Base-by-base conservation (phyloP, 2,329 filamentous ascomycete species). In the Pseudogymnoascus sp. region DNA sequence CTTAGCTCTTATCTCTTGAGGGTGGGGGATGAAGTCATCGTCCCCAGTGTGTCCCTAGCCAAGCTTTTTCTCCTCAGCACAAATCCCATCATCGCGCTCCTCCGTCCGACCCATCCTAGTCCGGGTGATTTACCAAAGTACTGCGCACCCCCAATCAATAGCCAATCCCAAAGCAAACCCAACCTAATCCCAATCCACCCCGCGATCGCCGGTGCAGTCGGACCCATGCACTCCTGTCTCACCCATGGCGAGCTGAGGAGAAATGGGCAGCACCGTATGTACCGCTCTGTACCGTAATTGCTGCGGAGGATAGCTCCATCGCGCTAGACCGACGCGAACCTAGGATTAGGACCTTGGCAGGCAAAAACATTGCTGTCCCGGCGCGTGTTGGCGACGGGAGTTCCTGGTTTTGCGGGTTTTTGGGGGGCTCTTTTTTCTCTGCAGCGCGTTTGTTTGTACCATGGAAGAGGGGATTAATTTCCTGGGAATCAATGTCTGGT, bases 331-430 rank as follows among this genome's bases (percentile, higher is more conserved):
- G 25, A 33, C 43, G 43, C n/a, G 43, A 50, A 18, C n/a, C 25
- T 30, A 14, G 25, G 43, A 50, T 50, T 15, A n/a, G 4, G 43
- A 50, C 43, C 43, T 50, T 50, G 43, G 43, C 43, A 30, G 43
- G n/a, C 12, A 30, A 30, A 50, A 30, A 50, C 43, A 50, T 12
- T 30, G 7, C 4, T 30, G 25, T 15, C n/a, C 12, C 22, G 43
- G 25, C 43, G 43, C 43, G 43, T 50, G 43, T 50, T 50, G 43
- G 43, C 43, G 43, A 50, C 43, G 43, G 43, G 43, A 50, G 43
- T 50, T 30, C 22, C 43, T 50, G 25, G 43, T 50, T 9, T 50
- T 50, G 43, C 25, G 43, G 43, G n/a, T 18, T 41, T 41, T 41
- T 6, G 9, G 18, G 18, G 38, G 9, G 1, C 4, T 47, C 15